Percentiles rank a stretch among this genome's conserved stretches.
phyloP scores from a whole-genome alignment of 805 yeast genomes.

The Priceomyces haplophilus region DNA sequence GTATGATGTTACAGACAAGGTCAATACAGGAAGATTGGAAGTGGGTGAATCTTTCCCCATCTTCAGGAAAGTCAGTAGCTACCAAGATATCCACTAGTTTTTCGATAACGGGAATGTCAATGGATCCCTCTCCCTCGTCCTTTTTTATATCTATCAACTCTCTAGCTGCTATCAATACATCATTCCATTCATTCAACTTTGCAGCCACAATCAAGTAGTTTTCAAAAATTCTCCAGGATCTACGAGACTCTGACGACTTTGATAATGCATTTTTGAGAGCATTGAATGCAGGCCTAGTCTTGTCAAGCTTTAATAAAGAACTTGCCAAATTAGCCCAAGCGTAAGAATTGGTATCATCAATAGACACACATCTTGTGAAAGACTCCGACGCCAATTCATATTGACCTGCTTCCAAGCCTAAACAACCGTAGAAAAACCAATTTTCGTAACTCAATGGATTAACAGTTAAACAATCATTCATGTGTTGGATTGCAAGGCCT shows the following conservation, averaged over 20 bases:
- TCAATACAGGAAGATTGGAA: constrained; percentile 71
- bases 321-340: constrained; percentile 93
- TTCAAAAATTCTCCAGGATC: constrained; percentile 89
- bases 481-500: constrained; percentile 55
- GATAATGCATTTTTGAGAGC: constrained; percentile 81
- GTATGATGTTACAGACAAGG: constrained; percentile 66
- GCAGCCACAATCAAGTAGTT: constrained; percentile 81
- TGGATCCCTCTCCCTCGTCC: constrained; percentile 58
- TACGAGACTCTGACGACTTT: constrained; percentile 59
- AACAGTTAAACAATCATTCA: constrained; percentile 68
- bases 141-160: constrained; percentile 57
- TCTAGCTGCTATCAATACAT: constrained; percentile 72
- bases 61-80: constrained; percentile 46
- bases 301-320: constrained; percentile 62
- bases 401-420: constrained; percentile 71
- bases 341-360: constrained; percentile 75
- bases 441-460: constrained; percentile 75
- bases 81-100: constrained; percentile 65
- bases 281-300: constrained; percentile 73
- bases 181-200: constrained; percentile 83
- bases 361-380: constrained; percentile 81
- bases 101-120: constrained; percentile 76
- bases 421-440: constrained; percentile 91
- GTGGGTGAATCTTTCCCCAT: constrained; percentile 42
- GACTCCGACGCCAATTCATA: constrained; percentile 85